Evolutionary conservation across 2,329 filamentous ascomycete genomes (phyloP).

Genomic region (Boeremia lycopersici): DNA sequence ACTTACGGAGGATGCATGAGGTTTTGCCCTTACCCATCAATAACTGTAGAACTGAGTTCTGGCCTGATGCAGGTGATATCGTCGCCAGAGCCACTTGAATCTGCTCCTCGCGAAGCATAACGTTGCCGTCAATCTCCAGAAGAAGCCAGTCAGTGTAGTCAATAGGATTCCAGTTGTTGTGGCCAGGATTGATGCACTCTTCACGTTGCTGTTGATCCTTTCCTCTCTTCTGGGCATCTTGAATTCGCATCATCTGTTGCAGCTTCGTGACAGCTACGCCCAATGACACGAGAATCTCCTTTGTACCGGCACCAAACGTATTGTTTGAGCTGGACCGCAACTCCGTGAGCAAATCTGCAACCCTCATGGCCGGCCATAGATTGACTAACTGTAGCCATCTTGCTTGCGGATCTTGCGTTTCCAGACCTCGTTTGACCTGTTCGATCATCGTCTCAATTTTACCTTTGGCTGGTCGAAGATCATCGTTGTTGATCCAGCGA

Average conservation of each 20-base stretch:
- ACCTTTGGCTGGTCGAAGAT: conserved; percentile 24
- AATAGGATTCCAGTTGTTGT: conserved; percentile 62
- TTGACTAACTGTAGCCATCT: conserved; percentile 52
- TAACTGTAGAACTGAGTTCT: conserved; percentile 68
- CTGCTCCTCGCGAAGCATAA: conserved; percentile 67
- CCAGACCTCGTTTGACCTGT: conserved; percentile 13
- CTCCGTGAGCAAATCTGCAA: conserved; percentile 54
- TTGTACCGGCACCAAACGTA: conserved; percentile 46
- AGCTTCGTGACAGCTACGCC: conserved; percentile 53
- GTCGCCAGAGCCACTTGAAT: conserved; percentile 67
- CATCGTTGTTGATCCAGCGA: background rate
- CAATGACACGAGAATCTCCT: conserved; percentile 51
- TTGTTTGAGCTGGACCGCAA: conserved; percentile 47
- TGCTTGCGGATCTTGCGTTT: conserved; percentile 30
- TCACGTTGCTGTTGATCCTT: conserved; percentile 42
- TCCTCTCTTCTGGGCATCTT: conserved; percentile 34
- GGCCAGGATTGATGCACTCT: conserved; percentile 57
- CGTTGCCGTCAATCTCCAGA: conserved; percentile 68
- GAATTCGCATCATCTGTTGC: conserved; percentile 55
- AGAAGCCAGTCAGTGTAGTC: conserved; percentile 67
- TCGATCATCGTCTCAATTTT: conserved; percentile 17
- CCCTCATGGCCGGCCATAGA: conserved; percentile 56
- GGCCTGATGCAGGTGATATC: conserved; percentile 57
- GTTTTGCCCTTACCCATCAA: conserved; percentile 72
- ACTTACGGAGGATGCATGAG: conserved; percentile 62